A percentile compares a stretch with the other conserved stretches of the same genome.
phyloP scores from a whole-genome alignment of 73 alveolate genomes.

The Symbiodinium natans region DNA sequence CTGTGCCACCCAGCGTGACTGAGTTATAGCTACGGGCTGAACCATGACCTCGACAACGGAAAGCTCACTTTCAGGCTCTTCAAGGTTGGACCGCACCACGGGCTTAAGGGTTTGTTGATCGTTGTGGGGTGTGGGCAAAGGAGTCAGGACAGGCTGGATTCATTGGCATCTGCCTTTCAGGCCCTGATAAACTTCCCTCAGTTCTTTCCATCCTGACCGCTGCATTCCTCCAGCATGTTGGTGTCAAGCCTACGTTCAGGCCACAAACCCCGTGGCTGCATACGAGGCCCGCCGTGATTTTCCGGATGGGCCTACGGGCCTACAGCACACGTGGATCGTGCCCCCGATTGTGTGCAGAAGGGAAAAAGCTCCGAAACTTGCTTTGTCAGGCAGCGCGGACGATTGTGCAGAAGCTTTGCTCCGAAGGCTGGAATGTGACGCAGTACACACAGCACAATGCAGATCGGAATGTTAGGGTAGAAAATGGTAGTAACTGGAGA shows the following conservation, averaged over 20 bases:
- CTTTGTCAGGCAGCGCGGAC: constrained; percentile 36
- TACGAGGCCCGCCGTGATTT: neutral
- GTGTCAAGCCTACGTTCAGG: too few relatives aligned
- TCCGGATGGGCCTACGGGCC: too few relatives aligned
- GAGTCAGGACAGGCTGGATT: too few relatives aligned
- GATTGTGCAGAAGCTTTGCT: constrained; percentile 53
- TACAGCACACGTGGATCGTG: too few relatives aligned
- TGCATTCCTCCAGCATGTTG: too few relatives aligned
- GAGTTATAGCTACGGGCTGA: constrained; percentile 61
- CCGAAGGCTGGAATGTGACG: constrained; percentile 53
- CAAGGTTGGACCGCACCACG: neutral
- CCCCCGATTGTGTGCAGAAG: too few relatives aligned
- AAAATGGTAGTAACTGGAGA: too few relatives aligned
- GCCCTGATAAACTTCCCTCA: too few relatives aligned
- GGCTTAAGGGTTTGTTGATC: neutral
- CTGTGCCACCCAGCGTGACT: too few relatives aligned
- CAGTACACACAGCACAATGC: neutral
- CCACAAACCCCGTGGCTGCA: constrained; percentile 91
- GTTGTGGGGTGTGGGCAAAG: too few relatives aligned
- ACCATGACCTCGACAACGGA: constrained; percentile 78
- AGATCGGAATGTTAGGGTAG: neutral
- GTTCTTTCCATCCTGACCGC: too few relatives aligned
- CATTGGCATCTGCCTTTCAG: too few relatives aligned
- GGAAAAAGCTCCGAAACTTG: neutral
- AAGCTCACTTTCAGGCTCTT: constrained; percentile 74